Conservation (phyloP, 495 filamentous ascomycete species). For the Xanthoparmelia taractica region DNA sequence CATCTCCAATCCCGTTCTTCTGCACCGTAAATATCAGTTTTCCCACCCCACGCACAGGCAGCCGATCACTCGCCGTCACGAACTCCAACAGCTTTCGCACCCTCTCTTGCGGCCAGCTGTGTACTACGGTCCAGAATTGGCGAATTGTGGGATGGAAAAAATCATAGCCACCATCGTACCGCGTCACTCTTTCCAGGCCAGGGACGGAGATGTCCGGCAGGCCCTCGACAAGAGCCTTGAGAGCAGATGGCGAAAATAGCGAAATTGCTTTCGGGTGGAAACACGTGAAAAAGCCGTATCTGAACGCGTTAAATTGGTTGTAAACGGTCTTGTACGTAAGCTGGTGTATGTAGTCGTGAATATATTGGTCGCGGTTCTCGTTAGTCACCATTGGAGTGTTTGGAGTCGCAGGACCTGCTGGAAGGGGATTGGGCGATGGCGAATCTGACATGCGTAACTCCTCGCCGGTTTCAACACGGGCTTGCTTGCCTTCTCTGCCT, state of each 20-base stretch:
- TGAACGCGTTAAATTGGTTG: conserved; percentile 73
- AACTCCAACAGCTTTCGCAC: conserved; percentile 77
- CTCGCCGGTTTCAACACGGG: background rate
- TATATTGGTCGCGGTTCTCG: conserved; percentile 66
- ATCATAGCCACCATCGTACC: conserved; percentile 73
- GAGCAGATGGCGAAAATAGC: conserved; percentile 59
- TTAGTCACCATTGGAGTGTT: conserved; percentile 53
- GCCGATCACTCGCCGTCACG: conserved; percentile 83
- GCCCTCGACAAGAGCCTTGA: conserved; percentile 78
- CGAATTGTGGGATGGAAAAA: conserved; percentile 56
- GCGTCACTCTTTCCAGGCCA: conserved; percentile 57
- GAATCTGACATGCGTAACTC: background rate
- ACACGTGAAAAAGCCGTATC: conserved; percentile 70
- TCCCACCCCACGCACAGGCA: conserved; percentile 75
- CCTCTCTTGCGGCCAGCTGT: conserved; percentile 42
- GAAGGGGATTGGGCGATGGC: background rate
- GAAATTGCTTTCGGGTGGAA: conserved; percentile 59
- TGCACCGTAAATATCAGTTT: conserved; percentile 77
- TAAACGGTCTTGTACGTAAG: conserved; percentile 69
- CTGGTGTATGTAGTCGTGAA: conserved; percentile 83
- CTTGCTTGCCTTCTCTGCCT: background rate
- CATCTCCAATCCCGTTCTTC: conserved; percentile 58
- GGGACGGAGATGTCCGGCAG: conserved; percentile 65
- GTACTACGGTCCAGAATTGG: conserved; percentile 79
- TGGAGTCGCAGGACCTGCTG: background rate